Percentiles rank a stretch among this genome's conserved stretches.
phyloP scores from a whole-genome alignment of 805 yeast genomes.

The Saccharomycopsis fodiens region DNA sequence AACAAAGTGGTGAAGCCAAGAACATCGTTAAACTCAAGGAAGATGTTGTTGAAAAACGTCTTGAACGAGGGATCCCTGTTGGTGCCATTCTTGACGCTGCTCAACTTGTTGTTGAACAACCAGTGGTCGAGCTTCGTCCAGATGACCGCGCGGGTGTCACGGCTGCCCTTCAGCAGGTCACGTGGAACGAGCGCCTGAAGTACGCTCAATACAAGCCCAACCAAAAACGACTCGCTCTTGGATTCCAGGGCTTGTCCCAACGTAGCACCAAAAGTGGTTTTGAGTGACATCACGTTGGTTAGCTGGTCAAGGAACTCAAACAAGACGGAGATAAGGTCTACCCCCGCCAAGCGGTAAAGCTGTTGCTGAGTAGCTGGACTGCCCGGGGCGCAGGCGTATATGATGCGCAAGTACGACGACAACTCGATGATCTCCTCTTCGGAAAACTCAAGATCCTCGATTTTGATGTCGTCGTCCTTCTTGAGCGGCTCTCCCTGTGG shows the following conservation, averaged over 20 bases:
- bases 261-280: slow-evolving; percentile 6
- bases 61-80: slow-evolving; percentile 10
- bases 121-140: slow-evolving; percentile 18
- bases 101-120: slow-evolving; percentile 18
- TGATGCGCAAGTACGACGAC: slow-evolving; percentile 63
- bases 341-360: slow-evolving; percentile 23
- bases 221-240: slow-evolving; percentile 16
- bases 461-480: slow-evolving; percentile 24
- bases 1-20: slow-evolving; percentile 56
- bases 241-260: background rate
- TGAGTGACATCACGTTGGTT: slow-evolving; percentile 18
- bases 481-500: background rate
- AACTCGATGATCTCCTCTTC: slow-evolving; percentile 75
- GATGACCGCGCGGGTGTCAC: slow-evolving; percentile 2
- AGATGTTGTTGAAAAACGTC: slow-evolving; percentile 21
- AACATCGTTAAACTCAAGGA: slow-evolving; percentile 48
- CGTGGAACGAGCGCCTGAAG: slow-evolving; percentile 10
- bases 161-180: background rate
- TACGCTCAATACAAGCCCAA: slow-evolving; percentile 14
- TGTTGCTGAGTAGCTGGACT: slow-evolving; percentile 29
- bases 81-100: slow-evolving; percentile 11
- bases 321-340: slow-evolving; percentile 29
- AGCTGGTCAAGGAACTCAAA: slow-evolving; percentile 31
- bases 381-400: slow-evolving; percentile 44
- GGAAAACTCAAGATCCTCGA: slow-evolving; percentile 49